These are phyloP conservation scores for Trichosporon ovoides DNA, from an alignment of 1,284 basidiomycete genomes.

Conservation along the genomic window DNA sequence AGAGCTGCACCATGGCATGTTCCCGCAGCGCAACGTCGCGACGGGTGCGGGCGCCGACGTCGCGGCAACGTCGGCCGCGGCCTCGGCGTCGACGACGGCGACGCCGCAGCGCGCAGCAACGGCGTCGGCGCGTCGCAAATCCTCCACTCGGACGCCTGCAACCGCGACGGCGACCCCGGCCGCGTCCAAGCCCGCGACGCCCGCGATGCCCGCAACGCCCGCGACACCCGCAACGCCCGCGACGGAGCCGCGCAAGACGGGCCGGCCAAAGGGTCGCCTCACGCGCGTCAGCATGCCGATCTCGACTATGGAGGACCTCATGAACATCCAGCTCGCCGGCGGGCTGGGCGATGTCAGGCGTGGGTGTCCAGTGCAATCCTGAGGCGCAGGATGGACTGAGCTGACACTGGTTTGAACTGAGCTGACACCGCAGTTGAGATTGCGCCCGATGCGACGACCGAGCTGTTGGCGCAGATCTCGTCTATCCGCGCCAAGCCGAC, in stretches of 20 bases:
- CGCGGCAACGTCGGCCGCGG: background rate
- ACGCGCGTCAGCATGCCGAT: conserved; percentile 9
- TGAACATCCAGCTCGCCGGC: conserved; percentile 18
- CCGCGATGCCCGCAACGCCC: background rate
- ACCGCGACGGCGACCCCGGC: background rate
- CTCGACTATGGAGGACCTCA: conserved; percentile 14
- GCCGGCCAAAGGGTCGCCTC: conserved; percentile 6
- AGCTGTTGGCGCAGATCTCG: conserved; percentile 16
- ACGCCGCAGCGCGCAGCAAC: background rate
- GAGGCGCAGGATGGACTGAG: background rate
- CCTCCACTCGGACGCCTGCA: background rate
- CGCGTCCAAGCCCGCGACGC: background rate
- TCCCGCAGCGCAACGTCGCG: conserved; percentile 11
- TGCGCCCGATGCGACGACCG: conserved; percentile 11
- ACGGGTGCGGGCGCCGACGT: background rate
- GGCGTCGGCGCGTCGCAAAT: background rate
- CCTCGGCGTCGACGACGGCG: background rate
- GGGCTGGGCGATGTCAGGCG: conserved; percentile 16
- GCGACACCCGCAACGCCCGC: background rate
- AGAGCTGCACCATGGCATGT: conserved; percentile 11
- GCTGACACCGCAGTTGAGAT: conserved; percentile 18
- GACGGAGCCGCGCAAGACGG: background rate
- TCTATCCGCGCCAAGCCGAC: conserved; percentile 12
- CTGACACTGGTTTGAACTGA: background rate
- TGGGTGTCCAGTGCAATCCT: conserved; percentile 1